Percentiles rank a stretch among this genome's conserved stretches.
These are phyloP conservation scores for Tuber borchii DNA, from an alignment of 495 filamentous ascomycete genomes.

Conservation along the genomic window DNA sequence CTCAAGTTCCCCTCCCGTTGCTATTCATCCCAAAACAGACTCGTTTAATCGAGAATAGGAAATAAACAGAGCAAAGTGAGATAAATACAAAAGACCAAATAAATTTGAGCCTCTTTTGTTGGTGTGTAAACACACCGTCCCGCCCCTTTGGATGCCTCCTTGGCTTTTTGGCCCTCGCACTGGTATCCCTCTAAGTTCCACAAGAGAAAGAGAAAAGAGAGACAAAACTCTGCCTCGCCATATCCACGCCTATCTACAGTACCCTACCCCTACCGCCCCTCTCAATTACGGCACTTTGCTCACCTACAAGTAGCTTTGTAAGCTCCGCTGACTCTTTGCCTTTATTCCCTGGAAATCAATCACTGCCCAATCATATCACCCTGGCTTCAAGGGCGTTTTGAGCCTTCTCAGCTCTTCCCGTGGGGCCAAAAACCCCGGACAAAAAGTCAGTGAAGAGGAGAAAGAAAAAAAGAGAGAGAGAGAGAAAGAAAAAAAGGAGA, in stretches of 20 bases:
- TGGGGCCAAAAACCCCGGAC: not conserved
- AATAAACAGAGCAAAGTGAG: not conserved
- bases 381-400: not conserved
- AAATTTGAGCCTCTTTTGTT: not conserved
- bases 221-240: not conserved
- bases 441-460: not conserved
- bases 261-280: not conserved
- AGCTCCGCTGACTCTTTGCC: not conserved
- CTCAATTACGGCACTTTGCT: not conserved
- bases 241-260: not conserved
- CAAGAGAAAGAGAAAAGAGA: not conserved
- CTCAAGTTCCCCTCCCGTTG: not conserved
- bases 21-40: not conserved
- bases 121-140: not conserved
- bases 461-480: slow-evolving; percentile 8
- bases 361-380: not conserved
- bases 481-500: slow-evolving; percentile 22
- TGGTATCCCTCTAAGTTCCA: not conserved
- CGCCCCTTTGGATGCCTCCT: not conserved
- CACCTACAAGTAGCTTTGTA: not conserved
- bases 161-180: not conserved
- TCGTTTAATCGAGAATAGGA: slow-evolving; percentile 3
- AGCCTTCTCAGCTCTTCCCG: not conserved
- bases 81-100: not conserved
- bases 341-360: not conserved